phyloP scores from a whole-genome alignment of 1,284 basidiomycete genomes.

The Ganoderma sp. region DNA sequence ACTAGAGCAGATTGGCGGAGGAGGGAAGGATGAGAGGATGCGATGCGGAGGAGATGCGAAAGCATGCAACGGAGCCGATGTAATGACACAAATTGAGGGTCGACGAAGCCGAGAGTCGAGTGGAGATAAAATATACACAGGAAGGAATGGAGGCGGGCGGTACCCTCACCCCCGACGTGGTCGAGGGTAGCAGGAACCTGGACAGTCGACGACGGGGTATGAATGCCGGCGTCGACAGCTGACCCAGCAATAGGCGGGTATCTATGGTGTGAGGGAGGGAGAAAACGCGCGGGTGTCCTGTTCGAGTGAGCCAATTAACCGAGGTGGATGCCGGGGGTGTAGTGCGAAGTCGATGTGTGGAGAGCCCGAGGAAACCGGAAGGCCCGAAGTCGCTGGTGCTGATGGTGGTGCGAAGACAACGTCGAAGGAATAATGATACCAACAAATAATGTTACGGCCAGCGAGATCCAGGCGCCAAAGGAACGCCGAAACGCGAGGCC shows the following conservation, averaged over 20 bases:
- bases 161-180: conserved; percentile 23
- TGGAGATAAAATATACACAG: conserved; percentile 33
- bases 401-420: conserved; percentile 42
- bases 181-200: conserved; percentile 22
- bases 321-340: conserved; percentile 25
- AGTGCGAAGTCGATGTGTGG: conserved; percentile 41
- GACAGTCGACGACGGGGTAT: conserved; percentile 47
- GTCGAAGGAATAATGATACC: conserved; percentile 56
- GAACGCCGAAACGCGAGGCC: conserved; percentile 32
- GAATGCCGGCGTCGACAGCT: conserved; percentile 50
- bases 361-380: conserved; percentile 41
- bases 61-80: conserved; percentile 47
- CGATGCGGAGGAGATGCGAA: conserved; percentile 42
- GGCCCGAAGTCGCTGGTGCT: conserved; percentile 38
- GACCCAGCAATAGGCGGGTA: conserved; percentile 42
- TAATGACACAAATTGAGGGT: conserved; percentile 51
- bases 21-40: conserved; percentile 29
- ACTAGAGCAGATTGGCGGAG: conserved; percentile 32
- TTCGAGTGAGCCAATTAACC: conserved; percentile 43
- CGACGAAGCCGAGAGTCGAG: conserved; percentile 30
- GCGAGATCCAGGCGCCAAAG: conserved; percentile 24
- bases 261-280: conserved; percentile 36
- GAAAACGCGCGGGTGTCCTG: conserved; percentile 47
- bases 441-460: conserved; percentile 35
- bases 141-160: conserved; percentile 28